These are phyloP conservation scores for Thelonectria discophora DNA, from an alignment of 2,329 filamentous ascomycete species.

Conservation along the genomic window DNA sequence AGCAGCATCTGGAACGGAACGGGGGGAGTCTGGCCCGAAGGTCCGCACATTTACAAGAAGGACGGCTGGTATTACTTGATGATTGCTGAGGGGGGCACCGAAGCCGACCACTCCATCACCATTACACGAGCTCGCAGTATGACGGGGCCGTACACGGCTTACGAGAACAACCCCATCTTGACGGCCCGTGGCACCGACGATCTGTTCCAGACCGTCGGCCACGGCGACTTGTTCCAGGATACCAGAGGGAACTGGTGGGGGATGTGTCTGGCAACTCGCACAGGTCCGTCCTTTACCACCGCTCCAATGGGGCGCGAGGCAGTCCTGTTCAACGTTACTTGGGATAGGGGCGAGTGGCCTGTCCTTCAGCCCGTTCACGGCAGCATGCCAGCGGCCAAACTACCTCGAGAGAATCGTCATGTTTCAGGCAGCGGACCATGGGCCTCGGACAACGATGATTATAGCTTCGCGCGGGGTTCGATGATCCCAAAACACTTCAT, in stretches of 20 bases:
- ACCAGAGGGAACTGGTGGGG: constrained; percentile 57
- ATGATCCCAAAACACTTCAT: constrained; percentile 22
- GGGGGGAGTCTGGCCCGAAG: constrained; percentile 56
- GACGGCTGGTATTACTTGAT: constrained; percentile 55
- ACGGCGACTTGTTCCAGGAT: constrained; percentile 47
- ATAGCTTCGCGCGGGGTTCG: neutral
- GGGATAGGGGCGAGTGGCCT: constrained; percentile 60
- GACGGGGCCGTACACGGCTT: constrained; percentile 49
- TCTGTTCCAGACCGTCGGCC: constrained; percentile 46
- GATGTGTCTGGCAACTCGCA: constrained; percentile 47
- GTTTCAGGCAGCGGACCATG: constrained; percentile 22
- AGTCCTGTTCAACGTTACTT: constrained; percentile 57
- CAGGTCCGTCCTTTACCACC: constrained; percentile 28
- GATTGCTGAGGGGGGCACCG: constrained; percentile 57
- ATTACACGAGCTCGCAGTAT: constrained; percentile 48
- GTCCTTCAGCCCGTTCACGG: constrained; percentile 44
- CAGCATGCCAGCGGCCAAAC: constrained; percentile 43
- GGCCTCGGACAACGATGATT: constrained; percentile 22
- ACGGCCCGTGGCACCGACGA: constrained; percentile 44
- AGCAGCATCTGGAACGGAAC: constrained; percentile 59
- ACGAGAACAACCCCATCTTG: constrained; percentile 50
- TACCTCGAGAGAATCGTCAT: constrained; percentile 12
- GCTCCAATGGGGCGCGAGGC: constrained; percentile 59
- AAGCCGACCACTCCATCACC: constrained; percentile 47
- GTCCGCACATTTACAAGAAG: constrained; percentile 59